A percentile compares a stretch with the other conserved stretches of the same genome.
Conservation (phyloP, 106 monocot species). For the Platanthera zijinensis region DNA sequence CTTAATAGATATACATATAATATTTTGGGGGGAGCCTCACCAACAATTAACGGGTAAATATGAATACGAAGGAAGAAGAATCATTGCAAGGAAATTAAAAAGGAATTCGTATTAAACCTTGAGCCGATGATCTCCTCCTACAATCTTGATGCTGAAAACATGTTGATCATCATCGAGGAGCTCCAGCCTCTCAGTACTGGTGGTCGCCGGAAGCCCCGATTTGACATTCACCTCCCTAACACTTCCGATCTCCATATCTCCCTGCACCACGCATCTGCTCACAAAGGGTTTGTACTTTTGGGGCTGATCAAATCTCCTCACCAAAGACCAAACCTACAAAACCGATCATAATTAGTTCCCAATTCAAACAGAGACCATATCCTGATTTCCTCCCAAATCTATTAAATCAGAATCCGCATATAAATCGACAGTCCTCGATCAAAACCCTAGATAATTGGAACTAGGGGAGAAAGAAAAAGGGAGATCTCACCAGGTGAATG, state of each 20-base stretch:
- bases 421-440: not conserved
- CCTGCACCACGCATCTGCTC: conserved; percentile 36
- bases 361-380: not conserved
- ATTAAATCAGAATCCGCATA: not conserved
- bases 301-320: conserved; percentile 49
- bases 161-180: conserved; percentile 44
- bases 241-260: conserved; percentile 38
- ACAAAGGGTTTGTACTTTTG: conserved; percentile 55
- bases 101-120: conserved; percentile 7
- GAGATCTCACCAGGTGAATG: conserved; percentile 30
- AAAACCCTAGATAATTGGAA: not conserved
- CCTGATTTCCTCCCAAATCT: not conserved
- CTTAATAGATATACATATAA: not conserved
- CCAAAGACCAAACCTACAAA: conserved; percentile 46
- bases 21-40: no score
- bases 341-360: not conserved
- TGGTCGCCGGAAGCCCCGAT: conserved; percentile 48
- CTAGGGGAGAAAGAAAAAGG: not conserved
- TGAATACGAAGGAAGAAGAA: not conserved
- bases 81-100: not conserved
- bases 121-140: conserved; percentile 38
- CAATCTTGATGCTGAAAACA: conserved; percentile 27
- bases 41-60: not conserved
- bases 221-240: conserved; percentile 41
- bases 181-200: conserved; percentile 49